Evolutionary conservation across 768 basidiomycete genomes (phyloP).

Genomic region (Gloeostereum incarnatum): DNA sequence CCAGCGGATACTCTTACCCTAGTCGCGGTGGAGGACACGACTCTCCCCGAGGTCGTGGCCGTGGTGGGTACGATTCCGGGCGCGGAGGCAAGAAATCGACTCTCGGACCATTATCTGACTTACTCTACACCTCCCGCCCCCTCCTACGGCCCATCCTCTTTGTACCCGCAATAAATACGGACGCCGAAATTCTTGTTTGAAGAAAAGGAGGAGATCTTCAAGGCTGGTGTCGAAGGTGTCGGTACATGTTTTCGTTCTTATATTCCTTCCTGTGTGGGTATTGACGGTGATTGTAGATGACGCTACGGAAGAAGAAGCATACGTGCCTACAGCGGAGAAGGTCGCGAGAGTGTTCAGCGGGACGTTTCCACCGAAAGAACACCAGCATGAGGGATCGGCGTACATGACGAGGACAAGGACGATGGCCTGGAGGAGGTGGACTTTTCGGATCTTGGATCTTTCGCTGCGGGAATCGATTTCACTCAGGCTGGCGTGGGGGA

Average conservation of each 20-base stretch:
- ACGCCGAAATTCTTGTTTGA: slow-evolving; percentile 42
- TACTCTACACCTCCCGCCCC: slow-evolving; percentile 51
- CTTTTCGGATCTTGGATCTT: slow-evolving; percentile 51
- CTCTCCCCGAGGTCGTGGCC: slow-evolving; percentile 14
- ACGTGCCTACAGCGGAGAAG: slow-evolving; percentile 63
- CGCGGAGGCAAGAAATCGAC: slow-evolving; percentile 14
- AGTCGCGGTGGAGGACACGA: background rate
- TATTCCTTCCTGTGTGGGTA: slow-evolving; percentile 4
- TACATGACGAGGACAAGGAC: slow-evolving; percentile 17
- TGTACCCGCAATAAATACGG: slow-evolving; percentile 49
- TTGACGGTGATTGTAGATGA: slow-evolving; percentile 26
- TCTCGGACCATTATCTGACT: slow-evolving; percentile 40
- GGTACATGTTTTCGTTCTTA: slow-evolving; percentile 25
- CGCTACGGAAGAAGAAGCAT: slow-evolving; percentile 37
- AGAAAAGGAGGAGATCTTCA: slow-evolving; percentile 52
- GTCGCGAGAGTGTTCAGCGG: slow-evolving; percentile 56
- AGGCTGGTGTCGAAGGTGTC: slow-evolving; percentile 40
- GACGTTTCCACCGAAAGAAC: slow-evolving; percentile 11
- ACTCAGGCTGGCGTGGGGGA: too few species aligned
- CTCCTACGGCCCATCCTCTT: slow-evolving; percentile 61
- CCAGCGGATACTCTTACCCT: background rate
- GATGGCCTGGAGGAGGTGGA: slow-evolving; percentile 52
- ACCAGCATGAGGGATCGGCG: slow-evolving; percentile 17
- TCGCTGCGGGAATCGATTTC: too few species aligned
- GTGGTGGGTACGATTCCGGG: slow-evolving; percentile 13